These are phyloP conservation scores for Biscutella laevigata DNA, from an alignment of 441 rosid species.

Conservation along the genomic window DNA sequence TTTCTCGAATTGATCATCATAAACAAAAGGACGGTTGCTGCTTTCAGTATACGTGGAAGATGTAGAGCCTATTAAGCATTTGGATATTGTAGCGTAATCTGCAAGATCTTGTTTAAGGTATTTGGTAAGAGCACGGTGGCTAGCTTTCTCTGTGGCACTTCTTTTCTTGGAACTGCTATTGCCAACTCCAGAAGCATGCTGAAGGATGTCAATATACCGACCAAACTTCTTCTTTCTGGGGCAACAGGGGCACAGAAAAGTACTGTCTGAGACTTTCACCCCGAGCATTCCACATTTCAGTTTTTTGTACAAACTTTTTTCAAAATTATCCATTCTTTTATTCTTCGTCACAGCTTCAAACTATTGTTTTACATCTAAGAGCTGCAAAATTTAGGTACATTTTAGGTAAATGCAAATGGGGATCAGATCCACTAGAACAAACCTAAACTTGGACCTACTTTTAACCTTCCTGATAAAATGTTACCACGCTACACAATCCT, in stretches of 20 bases:
- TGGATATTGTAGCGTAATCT: constrained; percentile 31
- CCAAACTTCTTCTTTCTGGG: constrained; percentile 55
- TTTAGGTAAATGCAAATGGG: constrained; percentile 2
- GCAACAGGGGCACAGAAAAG: constrained; percentile 73
- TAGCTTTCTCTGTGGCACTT: constrained; percentile 57
- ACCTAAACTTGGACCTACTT: not conserved
- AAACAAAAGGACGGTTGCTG: constrained; percentile 24
- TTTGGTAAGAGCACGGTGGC: constrained; percentile 67
- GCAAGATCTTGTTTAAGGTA: constrained; percentile 62
- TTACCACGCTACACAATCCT: not conserved
- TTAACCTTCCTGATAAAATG: not conserved
- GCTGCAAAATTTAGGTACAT: constrained; percentile 4
- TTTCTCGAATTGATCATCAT: constrained; percentile 46
- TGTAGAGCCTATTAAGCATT: constrained; percentile 15
- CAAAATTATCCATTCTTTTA: constrained; percentile 29
- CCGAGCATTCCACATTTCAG: constrained; percentile 53
- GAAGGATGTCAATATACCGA: constrained; percentile 63
- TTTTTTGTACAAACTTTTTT: constrained; percentile 44
- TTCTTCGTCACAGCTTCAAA: not conserved
- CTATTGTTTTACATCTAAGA: not conserved
- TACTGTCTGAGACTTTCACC: constrained; percentile 44
- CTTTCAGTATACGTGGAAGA: not conserved
- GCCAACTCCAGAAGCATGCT: constrained; percentile 92
- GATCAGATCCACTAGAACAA: not conserved
- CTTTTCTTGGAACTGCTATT: constrained; percentile 62